These are phyloP conservation scores for Neocucurbitaria cava DNA, from an alignment of 2,329 filamentous ascomycete species.

Conservation along the genomic window DNA sequence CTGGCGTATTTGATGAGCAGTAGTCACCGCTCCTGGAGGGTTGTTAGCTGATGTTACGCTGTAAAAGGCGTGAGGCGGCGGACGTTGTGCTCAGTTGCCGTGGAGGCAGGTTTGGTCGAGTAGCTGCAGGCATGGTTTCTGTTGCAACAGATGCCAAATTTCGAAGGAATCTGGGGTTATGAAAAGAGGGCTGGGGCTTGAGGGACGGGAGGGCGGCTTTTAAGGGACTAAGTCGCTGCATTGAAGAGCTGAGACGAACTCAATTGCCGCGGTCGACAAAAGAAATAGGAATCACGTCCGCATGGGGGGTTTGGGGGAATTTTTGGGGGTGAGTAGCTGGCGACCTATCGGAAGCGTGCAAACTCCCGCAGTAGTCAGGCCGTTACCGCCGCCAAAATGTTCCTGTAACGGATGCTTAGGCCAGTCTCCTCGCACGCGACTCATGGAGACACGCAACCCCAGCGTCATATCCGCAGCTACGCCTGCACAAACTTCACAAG, in stretches of 20 bases:
- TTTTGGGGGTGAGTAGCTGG: conserved; percentile 17
- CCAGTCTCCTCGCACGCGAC: neutral
- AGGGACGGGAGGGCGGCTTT: conserved; percentile 39
- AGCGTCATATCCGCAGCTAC: neutral
- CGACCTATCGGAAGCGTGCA: conserved; percentile 38
- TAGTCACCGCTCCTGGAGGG: conserved; percentile 53
- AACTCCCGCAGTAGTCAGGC: conserved; percentile 16
- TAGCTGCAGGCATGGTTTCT: conserved; percentile 45
- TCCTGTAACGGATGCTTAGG: conserved; percentile 14
- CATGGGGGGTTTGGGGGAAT: conserved; percentile 16
- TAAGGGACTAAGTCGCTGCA: conserved; percentile 44
- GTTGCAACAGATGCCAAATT: conserved; percentile 45
- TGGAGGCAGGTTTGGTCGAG: conserved; percentile 44
- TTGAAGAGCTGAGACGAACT: conserved; percentile 37
- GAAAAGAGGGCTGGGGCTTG: conserved; percentile 23
- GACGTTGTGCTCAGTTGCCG: conserved; percentile 50
- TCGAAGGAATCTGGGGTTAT: conserved; percentile 23
- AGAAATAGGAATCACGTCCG: conserved; percentile 35
- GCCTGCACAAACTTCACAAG: neutral
- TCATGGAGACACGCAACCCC: neutral
- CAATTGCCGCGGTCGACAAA: conserved; percentile 37
- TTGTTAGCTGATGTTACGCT: conserved; percentile 17
- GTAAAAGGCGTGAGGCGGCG: conserved; percentile 11
- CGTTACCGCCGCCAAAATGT: conserved; percentile 19
- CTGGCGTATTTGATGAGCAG: conserved; percentile 57